These are phyloP conservation scores for Lentinula raphanica DNA, from an alignment of 768 basidiomycete species.

Conservation along the genomic window DNA sequence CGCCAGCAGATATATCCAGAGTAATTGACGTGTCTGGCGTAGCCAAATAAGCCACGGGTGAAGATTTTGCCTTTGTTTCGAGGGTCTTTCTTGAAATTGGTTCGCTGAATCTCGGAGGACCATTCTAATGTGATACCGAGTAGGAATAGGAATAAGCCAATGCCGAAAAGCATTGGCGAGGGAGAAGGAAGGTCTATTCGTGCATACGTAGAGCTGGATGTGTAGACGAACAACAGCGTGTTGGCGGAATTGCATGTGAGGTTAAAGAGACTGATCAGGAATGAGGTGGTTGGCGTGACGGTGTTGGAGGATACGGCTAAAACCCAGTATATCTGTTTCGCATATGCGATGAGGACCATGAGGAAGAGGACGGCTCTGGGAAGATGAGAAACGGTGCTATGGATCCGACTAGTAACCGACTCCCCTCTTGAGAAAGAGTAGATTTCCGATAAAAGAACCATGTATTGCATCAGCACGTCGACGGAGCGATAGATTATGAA, in stretches of 20 bases:
- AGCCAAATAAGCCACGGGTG: background rate
- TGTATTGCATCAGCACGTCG: too few relatives aligned
- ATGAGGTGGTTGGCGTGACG: background rate
- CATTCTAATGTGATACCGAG: constrained; percentile 14
- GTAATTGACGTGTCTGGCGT: constrained; percentile 2
- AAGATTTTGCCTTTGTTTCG: constrained; percentile 13
- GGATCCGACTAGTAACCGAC: too few relatives aligned
- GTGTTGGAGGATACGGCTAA: background rate
- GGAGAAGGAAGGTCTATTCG: constrained; percentile 6
- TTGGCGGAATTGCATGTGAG: constrained; percentile 12
- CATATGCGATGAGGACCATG: background rate
- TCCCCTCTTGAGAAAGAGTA: too few relatives aligned
- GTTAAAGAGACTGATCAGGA: constrained; percentile 13
- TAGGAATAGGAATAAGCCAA: constrained; percentile 14
- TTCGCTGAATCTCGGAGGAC: constrained; percentile 16
- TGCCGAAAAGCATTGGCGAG: constrained; percentile 14
- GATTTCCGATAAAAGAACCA: too few relatives aligned
- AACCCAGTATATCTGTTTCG: background rate
- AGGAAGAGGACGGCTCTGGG: too few relatives aligned
- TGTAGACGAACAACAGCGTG: constrained; percentile 17
- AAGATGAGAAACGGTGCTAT: too few relatives aligned
- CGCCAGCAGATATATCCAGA: background rate
- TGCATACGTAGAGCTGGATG: background rate
- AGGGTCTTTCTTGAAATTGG: constrained; percentile 19
- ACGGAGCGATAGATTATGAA: too few relatives aligned